These are phyloP conservation scores for Hortaea sp. DNA, from an alignment of 2,329 filamentous ascomycete species.

Conservation along the genomic window DNA sequence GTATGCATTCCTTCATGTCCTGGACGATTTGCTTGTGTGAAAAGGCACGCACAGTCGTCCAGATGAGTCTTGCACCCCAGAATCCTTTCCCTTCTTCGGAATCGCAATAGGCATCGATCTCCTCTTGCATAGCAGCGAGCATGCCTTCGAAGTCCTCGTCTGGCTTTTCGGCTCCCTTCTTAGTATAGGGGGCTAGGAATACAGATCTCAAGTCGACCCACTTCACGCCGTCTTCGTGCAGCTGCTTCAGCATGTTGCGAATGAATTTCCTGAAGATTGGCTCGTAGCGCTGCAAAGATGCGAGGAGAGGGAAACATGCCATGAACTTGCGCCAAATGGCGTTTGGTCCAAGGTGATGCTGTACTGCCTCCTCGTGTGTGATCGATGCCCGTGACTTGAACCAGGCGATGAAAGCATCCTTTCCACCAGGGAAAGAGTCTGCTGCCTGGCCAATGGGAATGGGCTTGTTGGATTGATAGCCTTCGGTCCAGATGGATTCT, in stretches of 20 bases:
- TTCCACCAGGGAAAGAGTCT: slow-evolving; percentile 65
- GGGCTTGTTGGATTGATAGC: slow-evolving; percentile 51
- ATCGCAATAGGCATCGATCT: slow-evolving; percentile 63
- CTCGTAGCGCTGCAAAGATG: slow-evolving; percentile 75
- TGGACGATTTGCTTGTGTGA: slow-evolving; percentile 59
- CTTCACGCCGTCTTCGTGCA: slow-evolving; percentile 71
- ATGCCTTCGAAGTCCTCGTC: slow-evolving; percentile 60
- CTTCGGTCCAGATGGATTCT: slow-evolving; percentile 53
- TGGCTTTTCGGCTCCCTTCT: slow-evolving; percentile 51
- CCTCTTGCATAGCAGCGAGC: slow-evolving; percentile 65
- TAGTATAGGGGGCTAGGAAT: slow-evolving; percentile 62
- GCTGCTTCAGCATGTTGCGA: slow-evolving; percentile 56
- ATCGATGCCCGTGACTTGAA: slow-evolving; percentile 63
- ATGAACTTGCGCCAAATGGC: slow-evolving; percentile 76
- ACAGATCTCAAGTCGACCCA: slow-evolving; percentile 76
- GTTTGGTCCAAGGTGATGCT: slow-evolving; percentile 74
- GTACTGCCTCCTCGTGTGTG: slow-evolving; percentile 59
- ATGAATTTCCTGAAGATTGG: slow-evolving; percentile 75
- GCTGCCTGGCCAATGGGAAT: slow-evolving; percentile 55
- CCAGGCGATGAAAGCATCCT: slow-evolving; percentile 65
- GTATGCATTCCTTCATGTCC: slow-evolving; percentile 77
- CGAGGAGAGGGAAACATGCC: slow-evolving; percentile 62
- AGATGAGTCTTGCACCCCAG: slow-evolving; percentile 78
- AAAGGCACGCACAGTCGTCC: slow-evolving; percentile 61
- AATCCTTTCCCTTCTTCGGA: slow-evolving; percentile 63